Evolutionary conservation across 345 rosid species (phyloP), one percentile per base, ranked within the genome.

Genomic region (Eutrema japonicum): DNA sequence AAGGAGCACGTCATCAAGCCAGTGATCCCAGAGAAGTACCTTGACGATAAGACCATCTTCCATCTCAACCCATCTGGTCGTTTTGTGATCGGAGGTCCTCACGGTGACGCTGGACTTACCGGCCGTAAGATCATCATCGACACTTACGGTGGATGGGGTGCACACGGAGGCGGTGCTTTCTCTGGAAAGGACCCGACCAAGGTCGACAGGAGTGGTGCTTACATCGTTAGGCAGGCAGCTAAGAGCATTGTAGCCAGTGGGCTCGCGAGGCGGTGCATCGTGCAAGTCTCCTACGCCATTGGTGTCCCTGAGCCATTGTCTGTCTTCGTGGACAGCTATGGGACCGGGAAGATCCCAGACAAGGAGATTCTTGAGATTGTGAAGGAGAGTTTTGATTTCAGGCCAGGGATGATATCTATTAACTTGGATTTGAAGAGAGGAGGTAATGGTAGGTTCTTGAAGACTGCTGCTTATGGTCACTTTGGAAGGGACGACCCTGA

Each of bases 161-260:
- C 96, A 30, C 96, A 85, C 26, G 89, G 91, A 54, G 96, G 91
- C 1, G 96, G 93, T n/a, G 89, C 96, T 26, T 89, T 89, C 88
- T 86, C 93, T 0, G 91, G 96, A 1, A 89, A 89, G 49, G 96
- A 89, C 77, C 93, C 91, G 0, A 89, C 88, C 37, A 88, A 88
- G 82, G 91, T 90, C 26, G 96, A 90, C 35, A 82, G 96, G 63
- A 90, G 91, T 35, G 91, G 93, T 0, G 93, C 93, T 2, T 90
- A 88, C 82, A 85, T 90, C 2, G 93, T 88, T 4, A 85, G 82
- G 64, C 82, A 79, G 38, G 82, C 82, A 9, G 82, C 82, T 42
- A 79, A 79, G 82, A 79, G 82, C 47, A 70, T 79, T 69, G 79
- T 79, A 2, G 79, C 82, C 5, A 79, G 79, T 70, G 82, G 82